These are phyloP conservation scores for Stephania yunnanensis DNA, from an alignment of 164 flowering plant genomes.

Conservation along the genomic window DNA sequence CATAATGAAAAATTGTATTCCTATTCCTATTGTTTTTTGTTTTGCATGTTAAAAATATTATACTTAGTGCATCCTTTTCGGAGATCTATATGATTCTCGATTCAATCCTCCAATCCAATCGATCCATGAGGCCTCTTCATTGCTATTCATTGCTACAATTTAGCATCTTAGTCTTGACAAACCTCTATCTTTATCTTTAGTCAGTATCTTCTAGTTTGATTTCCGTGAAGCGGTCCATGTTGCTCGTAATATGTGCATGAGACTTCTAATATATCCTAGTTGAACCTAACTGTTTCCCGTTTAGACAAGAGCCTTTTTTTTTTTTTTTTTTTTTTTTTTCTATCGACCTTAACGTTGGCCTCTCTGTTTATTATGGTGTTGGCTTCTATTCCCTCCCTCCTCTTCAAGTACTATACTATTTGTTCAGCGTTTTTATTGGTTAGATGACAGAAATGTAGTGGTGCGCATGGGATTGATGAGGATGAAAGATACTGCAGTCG, in stretches of 20 bases:
- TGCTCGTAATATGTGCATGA: not conserved
- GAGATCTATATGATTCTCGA: too few relatives aligned
- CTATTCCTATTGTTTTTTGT: too few relatives aligned
- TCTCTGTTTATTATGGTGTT: not conserved
- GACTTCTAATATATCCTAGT: not conserved
- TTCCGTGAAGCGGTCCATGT: not conserved
- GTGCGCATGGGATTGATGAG: not conserved
- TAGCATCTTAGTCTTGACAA: not conserved
- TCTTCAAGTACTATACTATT: too few relatives aligned
- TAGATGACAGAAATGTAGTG: not conserved
- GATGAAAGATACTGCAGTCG: not conserved
- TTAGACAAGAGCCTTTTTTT: not conserved
- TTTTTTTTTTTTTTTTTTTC: not conserved
- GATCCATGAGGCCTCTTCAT: not conserved
- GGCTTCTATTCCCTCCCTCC: not conserved
- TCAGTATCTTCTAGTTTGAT: not conserved
- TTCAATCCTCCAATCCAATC: too few relatives aligned
- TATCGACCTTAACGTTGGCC: not conserved
- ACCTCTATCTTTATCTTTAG: not conserved
- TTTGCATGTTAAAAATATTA: too few relatives aligned
- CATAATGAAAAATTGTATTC: too few relatives aligned
- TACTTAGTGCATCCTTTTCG: too few relatives aligned
- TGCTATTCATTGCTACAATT: not conserved
- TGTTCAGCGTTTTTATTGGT: not conserved
- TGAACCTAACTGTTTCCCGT: not conserved